These are phyloP conservation scores for Scheffersomyces ergatensis DNA, from an alignment of 805 yeast species.

Conservation along the genomic window DNA sequence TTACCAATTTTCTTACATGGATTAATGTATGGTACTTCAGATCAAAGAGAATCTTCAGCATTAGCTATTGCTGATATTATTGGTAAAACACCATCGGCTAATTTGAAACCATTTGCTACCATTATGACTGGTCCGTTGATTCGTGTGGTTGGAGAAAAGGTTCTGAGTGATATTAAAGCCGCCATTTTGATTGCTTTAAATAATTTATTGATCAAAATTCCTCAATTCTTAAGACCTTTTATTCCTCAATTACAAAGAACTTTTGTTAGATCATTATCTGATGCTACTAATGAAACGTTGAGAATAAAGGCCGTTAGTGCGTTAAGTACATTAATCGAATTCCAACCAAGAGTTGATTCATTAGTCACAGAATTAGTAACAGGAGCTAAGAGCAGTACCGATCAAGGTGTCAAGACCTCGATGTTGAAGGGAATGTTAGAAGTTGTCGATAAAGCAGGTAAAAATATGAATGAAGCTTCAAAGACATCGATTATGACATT, in stretches of 20 bases:
- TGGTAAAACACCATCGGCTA: constrained; percentile 78
- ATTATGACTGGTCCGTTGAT: constrained; percentile 95
- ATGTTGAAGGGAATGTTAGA: constrained; percentile 83
- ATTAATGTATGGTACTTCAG: constrained; percentile 85
- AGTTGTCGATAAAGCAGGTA: constrained; percentile 78
- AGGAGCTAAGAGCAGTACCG: constrained; percentile 67
- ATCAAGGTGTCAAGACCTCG: constrained; percentile 74
- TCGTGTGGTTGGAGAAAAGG: constrained; percentile 96
- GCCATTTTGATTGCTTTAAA: constrained; percentile 89
- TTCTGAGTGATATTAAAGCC: constrained; percentile 84
- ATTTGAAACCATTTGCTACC: constrained; percentile 84
- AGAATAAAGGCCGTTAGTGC: constrained; percentile 88
- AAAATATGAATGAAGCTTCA: constrained; percentile 70
- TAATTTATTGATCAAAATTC: constrained; percentile 74
- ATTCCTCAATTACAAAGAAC: constrained; percentile 97
- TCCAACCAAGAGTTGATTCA: constrained; percentile 93
- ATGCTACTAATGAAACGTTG: constrained; percentile 66
- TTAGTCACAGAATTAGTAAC: constrained; percentile 77
- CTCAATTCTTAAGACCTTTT: constrained; percentile 89
- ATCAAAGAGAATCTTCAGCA: constrained; percentile 83
- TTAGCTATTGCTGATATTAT: constrained; percentile 85
- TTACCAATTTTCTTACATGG: constrained; percentile 94
- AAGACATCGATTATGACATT: constrained; percentile 65
- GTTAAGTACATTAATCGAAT: constrained; percentile 79
- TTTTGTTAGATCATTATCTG: constrained; percentile 87